Conservation (phyloP, 805 yeast species). For the Ogataea nonfermentans region DNA sequence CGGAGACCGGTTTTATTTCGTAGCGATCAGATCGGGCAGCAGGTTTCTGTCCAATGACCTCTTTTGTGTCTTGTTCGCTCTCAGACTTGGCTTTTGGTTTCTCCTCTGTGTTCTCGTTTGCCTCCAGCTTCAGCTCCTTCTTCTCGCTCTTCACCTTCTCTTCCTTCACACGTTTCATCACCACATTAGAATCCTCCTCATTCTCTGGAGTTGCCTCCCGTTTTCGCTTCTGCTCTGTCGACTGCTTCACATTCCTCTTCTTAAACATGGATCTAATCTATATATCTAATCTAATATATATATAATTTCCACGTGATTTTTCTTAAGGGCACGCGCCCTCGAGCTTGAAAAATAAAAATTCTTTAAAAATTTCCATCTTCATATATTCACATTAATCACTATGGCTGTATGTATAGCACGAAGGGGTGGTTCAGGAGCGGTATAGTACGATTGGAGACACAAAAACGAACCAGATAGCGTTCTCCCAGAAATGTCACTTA, state of each 20-base stretch:
- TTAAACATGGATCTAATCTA: constrained; percentile 35
- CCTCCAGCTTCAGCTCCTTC: background rate
- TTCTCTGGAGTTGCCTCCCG: background rate
- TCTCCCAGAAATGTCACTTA: background rate
- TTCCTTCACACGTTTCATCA: background rate
- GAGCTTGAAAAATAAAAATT: constrained; percentile 5
- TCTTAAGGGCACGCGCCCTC: constrained; percentile 6
- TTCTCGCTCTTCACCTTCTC: constrained; percentile 3
- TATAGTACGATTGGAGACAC: background rate
- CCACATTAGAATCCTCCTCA: background rate
- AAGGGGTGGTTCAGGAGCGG: background rate
- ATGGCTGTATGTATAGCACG: constrained; percentile 28
- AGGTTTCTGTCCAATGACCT: constrained; percentile 33
- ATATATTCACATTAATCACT: constrained; percentile 18
- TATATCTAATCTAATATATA: background rate
- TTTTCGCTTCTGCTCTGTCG: constrained; percentile 10
- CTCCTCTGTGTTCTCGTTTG: background rate
- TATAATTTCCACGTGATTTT: constrained; percentile 1
- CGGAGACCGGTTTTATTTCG: constrained; percentile 29
- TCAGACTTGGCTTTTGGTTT: background rate
- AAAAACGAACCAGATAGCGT: background rate
- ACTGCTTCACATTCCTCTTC: constrained; percentile 31
- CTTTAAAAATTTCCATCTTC: constrained; percentile 8
- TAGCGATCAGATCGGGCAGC: constrained; percentile 3
- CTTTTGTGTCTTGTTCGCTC: constrained; percentile 16